Conservation (phyloP, 495 filamentous ascomycete species). For the Articulospora tetracladia region DNA sequence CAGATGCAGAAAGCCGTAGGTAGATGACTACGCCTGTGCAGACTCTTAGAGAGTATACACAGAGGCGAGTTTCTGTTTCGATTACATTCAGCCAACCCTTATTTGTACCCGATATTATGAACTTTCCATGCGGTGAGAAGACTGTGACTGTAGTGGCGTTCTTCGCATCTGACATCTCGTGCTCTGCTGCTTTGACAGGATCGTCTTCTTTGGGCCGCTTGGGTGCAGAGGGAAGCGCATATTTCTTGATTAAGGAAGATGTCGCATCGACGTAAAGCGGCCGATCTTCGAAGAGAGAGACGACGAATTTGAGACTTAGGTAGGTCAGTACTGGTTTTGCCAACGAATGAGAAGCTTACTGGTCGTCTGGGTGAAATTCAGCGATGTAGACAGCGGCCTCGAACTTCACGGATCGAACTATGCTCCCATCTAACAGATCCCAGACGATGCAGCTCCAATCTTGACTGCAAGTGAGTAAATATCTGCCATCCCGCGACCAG, state of each 20-base stretch:
- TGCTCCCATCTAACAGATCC: conserved; percentile 71
- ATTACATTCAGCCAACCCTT: conserved; percentile 97
- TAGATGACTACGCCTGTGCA: conserved; percentile 87
- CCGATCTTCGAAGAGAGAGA: conserved; percentile 88
- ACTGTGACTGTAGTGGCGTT: conserved; percentile 87
- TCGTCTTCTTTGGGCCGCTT: conserved; percentile 61
- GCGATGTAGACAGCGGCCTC: conserved; percentile 92
- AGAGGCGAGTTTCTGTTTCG: conserved; percentile 59
- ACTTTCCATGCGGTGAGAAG: conserved; percentile 78
- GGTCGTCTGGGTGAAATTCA: conserved; percentile 87
- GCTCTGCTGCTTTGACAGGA: conserved; percentile 74
- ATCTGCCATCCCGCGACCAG: conserved; percentile 89
- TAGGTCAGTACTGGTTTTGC: not conserved
- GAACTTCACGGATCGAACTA: conserved; percentile 72
- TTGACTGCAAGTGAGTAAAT: conserved; percentile 89
- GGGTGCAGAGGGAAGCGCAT: conserved; percentile 75
- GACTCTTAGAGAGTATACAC: conserved; percentile 81
- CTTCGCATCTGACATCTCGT: conserved; percentile 61
- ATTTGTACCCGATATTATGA: conserved; percentile 86
- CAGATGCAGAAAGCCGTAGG: conserved; percentile 76
- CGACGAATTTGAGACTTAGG: conserved; percentile 70
- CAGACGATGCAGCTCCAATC: conserved; percentile 95
- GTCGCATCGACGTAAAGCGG: conserved; percentile 83
- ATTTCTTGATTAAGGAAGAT: conserved; percentile 58
- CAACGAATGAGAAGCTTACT: conserved; percentile 49